Percentiles rank a stretch among this genome's conserved stretches.
These are phyloP conservation scores for Trifolium subterraneum DNA, from an alignment of 306 rosid genomes.

Conservation along the genomic window DNA sequence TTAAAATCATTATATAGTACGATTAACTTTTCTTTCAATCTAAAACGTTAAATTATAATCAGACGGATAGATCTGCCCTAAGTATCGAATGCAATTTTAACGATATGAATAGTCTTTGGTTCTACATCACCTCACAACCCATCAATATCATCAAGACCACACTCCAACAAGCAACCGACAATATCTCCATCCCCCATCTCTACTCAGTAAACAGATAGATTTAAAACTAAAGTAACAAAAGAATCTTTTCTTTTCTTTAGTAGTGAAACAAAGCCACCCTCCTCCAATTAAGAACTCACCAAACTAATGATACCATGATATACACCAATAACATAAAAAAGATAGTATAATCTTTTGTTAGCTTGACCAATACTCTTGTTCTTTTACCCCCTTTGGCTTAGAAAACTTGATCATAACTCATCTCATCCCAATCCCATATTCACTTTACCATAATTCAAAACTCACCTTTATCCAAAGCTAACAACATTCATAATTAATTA, in stretches of 20 bases:
- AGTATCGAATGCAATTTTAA: too few relatives aligned
- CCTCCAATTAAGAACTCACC: slow-evolving; percentile 5
- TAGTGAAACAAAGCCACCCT: background rate
- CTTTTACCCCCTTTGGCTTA: too few relatives aligned
- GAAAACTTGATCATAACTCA: slow-evolving; percentile 19
- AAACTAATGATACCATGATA: background rate
- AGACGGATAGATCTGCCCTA: too few relatives aligned
- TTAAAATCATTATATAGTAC: too few relatives aligned
- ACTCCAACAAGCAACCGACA: slow-evolving; percentile 52
- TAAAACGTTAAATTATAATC: too few relatives aligned
- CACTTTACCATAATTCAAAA: background rate
- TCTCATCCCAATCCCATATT: background rate
- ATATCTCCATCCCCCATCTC: background rate
- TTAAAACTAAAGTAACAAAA: slow-evolving; percentile 1
- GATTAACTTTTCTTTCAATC: too few relatives aligned
- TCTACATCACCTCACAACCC: background rate
- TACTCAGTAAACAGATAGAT: background rate
- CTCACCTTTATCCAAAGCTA: slow-evolving; percentile 40
- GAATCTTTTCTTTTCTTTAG: slow-evolving; percentile 31
- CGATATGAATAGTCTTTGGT: too few relatives aligned
- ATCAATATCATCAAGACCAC: slow-evolving; percentile 41
- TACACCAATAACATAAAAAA: background rate
- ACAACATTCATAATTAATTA: slow-evolving; percentile 31
- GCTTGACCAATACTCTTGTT: slow-evolving; percentile 20
- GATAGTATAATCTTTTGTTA: slow-evolving; percentile 9